These are phyloP conservation scores for Coleophoma eucalyptorum DNA, from an alignment of 2,329 filamentous ascomycete genomes.

Conservation along the genomic window DNA sequence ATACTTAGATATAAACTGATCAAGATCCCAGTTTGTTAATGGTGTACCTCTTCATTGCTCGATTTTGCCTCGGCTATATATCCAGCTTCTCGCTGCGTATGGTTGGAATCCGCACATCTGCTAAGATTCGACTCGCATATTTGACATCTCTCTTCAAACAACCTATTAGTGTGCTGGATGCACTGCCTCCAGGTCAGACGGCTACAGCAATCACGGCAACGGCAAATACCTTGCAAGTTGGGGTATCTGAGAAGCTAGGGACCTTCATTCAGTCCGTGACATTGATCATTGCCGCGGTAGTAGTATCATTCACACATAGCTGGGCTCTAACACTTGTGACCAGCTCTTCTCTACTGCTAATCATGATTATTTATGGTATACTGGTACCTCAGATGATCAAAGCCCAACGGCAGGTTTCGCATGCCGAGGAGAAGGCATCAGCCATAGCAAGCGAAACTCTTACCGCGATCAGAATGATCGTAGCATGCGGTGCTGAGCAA, in stretches of 20 bases:
- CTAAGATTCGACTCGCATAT: constrained; percentile 60
- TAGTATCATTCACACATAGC: constrained; percentile 51
- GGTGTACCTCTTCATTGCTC: constrained; percentile 65
- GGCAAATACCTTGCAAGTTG: constrained; percentile 49
- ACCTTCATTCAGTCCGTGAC: constrained; percentile 47
- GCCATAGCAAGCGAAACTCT: constrained; percentile 60
- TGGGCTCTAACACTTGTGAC: constrained; percentile 57
- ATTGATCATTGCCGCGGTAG: constrained; percentile 54
- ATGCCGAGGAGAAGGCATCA: constrained; percentile 52
- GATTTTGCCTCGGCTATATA: constrained; percentile 60
- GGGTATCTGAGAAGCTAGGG: constrained; percentile 57
- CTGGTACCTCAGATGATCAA: constrained; percentile 54
- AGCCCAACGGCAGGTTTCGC: constrained; percentile 37
- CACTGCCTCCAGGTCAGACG: constrained; percentile 41
- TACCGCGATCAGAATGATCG: constrained; percentile 55
- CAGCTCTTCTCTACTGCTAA: constrained; percentile 51
- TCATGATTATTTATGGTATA: constrained; percentile 42
- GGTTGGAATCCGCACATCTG: constrained; percentile 58
- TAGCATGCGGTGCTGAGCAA: constrained; percentile 57
- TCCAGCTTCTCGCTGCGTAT: constrained; percentile 58
- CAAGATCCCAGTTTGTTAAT: constrained; percentile 53
- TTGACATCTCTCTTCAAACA: constrained; percentile 60
- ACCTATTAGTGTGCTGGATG: constrained; percentile 65
- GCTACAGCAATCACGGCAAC: constrained; percentile 54
- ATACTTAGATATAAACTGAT: background rate